Conservation (phyloP, 805 yeast species). For the Kuraishia floccosa region DNA sequence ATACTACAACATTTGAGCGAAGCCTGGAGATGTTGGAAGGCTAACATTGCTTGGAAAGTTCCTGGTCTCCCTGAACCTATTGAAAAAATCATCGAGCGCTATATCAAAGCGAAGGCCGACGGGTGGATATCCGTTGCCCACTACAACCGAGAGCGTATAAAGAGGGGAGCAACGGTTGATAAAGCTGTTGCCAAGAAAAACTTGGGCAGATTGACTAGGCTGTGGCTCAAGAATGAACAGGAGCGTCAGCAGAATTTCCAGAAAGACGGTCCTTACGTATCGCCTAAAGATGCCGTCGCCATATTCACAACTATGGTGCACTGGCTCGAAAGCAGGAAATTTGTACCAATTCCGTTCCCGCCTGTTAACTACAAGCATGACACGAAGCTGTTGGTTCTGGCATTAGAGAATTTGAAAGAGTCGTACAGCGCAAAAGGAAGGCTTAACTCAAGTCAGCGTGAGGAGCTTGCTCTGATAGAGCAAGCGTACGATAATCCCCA, state of each 20-base stretch:
- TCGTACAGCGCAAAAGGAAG: conserved; percentile 65
- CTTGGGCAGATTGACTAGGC: conserved; percentile 78
- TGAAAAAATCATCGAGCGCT: conserved; percentile 75
- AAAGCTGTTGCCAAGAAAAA: conserved; percentile 92
- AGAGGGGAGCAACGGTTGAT: conserved; percentile 85
- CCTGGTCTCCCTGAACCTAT: conserved; percentile 93
- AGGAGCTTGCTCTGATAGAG: conserved; percentile 86
- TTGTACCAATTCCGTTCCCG: conserved; percentile 87
- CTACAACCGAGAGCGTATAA: conserved; percentile 79
- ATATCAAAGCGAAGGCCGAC: conserved; percentile 90
- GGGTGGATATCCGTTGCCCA: conserved; percentile 95
- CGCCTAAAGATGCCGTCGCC: conserved; percentile 82
- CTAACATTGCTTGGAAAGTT: conserved; percentile 95
- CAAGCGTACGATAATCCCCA: conserved; percentile 97
- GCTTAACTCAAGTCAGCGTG: conserved; percentile 78
- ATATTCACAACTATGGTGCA: conserved; percentile 80
- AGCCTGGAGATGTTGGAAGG: conserved; percentile 99
- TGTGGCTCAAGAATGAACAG: conserved; percentile 91
- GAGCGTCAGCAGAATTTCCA: conserved; percentile 73
- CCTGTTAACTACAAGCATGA: conserved; percentile 89
- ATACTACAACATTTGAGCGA: conserved; percentile 90
- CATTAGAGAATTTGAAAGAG: conserved; percentile 81
- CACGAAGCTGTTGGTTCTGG: conserved; percentile 79
- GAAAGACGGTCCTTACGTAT: conserved; percentile 77
- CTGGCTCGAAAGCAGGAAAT: conserved; percentile 81